Percentiles rank a stretch among this genome's conserved stretches.
These are phyloP conservation scores for Sphenostylis stenocarpa DNA, from an alignment of 306 rosid genomes.

Conservation along the genomic window DNA sequence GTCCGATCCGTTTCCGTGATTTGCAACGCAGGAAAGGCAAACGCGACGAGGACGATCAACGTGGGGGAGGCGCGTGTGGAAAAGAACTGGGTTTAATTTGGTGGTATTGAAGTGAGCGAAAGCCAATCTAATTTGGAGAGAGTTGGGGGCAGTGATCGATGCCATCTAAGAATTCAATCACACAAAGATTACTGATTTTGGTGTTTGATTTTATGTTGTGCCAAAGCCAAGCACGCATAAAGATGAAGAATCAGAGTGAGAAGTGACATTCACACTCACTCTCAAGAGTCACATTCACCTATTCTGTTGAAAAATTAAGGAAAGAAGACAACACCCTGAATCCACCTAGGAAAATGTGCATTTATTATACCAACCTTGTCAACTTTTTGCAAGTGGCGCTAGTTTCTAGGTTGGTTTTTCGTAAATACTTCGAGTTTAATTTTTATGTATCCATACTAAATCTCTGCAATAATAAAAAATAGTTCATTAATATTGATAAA, in stretches of 20 bases:
- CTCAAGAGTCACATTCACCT: not conserved
- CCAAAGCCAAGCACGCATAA: not conserved
- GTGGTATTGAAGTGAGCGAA: not conserved
- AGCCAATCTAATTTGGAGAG: constrained; percentile 7
- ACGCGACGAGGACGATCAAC: not conserved
- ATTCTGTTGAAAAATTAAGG: not conserved
- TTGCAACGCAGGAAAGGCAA: not conserved
- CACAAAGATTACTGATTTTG: too few species aligned
- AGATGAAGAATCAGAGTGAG: not conserved
- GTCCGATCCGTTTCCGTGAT: not conserved
- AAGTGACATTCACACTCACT: not conserved
- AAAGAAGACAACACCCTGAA: not conserved
- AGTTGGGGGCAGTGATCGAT: not conserved
- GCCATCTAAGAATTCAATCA: not conserved
- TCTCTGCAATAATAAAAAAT: too few species aligned
- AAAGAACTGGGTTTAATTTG: not conserved
- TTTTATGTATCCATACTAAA: too few species aligned
- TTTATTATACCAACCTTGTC: not conserved
- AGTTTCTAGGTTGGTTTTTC: not conserved
- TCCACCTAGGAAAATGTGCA: too few species aligned
- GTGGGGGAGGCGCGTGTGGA: not conserved
- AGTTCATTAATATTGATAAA: too few species aligned
- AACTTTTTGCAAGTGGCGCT: not conserved
- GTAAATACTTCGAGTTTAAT: not conserved
- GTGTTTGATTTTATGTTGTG: not conserved